phyloP scores from a whole-genome alignment of 768 basidiomycete species.

The Solioccasus polychromus region DNA sequence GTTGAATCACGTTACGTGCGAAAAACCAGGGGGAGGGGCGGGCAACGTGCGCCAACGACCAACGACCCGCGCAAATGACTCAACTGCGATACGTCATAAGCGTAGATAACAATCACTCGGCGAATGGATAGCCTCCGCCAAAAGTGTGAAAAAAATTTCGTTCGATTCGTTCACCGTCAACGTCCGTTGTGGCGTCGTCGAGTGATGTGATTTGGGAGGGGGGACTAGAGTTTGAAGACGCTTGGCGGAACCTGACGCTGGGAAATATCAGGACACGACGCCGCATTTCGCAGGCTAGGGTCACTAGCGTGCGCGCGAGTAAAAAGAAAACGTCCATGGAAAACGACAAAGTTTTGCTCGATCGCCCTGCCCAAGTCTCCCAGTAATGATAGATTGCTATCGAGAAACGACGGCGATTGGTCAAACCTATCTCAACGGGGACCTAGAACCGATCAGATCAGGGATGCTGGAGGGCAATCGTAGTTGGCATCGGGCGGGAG shows the following conservation, averaged over 20 bases:
- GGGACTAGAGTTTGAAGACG: too few relatives aligned
- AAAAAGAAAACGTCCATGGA: constrained; percentile 4
- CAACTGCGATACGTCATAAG: too few relatives aligned
- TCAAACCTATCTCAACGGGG: too few relatives aligned
- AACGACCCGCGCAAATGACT: not conserved
- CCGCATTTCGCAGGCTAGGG: constrained; percentile 15
- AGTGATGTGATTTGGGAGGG: not conserved
- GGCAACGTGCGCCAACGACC: constrained; percentile 1
- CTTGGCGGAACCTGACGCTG: constrained; percentile 4
- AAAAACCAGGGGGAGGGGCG: not conserved
- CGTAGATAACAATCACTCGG: too few relatives aligned
- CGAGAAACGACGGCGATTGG: too few relatives aligned
- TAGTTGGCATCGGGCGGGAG: too few relatives aligned
- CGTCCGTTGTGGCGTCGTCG: constrained; percentile 17
- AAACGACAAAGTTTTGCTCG: not conserved
- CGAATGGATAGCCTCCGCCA: too few relatives aligned
- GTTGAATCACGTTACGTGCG: constrained; percentile 8
- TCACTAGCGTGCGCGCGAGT: constrained; percentile 12
- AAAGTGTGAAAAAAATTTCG: too few relatives aligned
- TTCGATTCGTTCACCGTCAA: not conserved
- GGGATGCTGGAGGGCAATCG: constrained; percentile 1
- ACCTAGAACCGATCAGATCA: constrained; percentile 20
- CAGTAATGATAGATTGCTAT: not conserved
- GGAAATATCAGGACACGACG: constrained; percentile 7
- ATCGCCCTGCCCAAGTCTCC: constrained; percentile 8